These are phyloP conservation scores for Escovopsis sp. DNA, from an alignment of 2,329 filamentous ascomycete species.

Conservation along the genomic window DNA sequence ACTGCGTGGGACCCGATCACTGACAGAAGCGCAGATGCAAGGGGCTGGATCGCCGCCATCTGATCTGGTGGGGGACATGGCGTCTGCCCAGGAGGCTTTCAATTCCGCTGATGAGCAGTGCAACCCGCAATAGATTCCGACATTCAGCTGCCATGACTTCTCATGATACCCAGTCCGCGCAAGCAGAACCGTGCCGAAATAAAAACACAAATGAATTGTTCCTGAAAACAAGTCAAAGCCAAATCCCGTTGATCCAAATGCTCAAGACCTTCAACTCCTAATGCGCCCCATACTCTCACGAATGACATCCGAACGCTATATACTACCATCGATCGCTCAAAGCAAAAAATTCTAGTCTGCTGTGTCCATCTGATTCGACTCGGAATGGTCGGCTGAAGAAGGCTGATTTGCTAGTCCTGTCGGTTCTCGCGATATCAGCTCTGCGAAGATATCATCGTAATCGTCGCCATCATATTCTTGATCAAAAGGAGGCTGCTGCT, in stretches of 20 bases:
- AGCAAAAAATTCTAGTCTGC: constrained; percentile 17
- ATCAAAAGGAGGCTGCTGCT: constrained; percentile 17
- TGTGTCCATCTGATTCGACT: constrained; percentile 32
- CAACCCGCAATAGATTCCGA: constrained; percentile 38
- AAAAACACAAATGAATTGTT: constrained; percentile 13
- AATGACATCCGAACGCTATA: not conserved
- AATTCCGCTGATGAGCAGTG: constrained; percentile 47
- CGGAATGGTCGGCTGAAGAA: constrained; percentile 1
- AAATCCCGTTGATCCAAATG: constrained; percentile 8
- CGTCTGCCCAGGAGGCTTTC: constrained; percentile 60
- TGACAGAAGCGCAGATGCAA: constrained; percentile 63
- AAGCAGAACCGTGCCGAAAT: not conserved
- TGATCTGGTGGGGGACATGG: constrained; percentile 83
- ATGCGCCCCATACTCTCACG: constrained; percentile 3
- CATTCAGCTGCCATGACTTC: constrained; percentile 14
- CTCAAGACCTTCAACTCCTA: constrained; percentile 8
- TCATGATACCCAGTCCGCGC: constrained; percentile 14
- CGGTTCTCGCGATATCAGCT: constrained; percentile 21
- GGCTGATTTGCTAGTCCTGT: constrained; percentile 4
- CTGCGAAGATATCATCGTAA: constrained; percentile 46
- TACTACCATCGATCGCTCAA: not conserved
- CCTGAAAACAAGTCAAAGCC: constrained; percentile 2
- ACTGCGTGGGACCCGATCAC: not conserved
- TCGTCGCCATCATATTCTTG: constrained; percentile 32
- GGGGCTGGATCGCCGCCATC: constrained; percentile 76